Percentiles rank a stretch among this genome's conserved stretches.
Evolutionary conservation across 2,329 filamentous ascomycete species (phyloP).

Genomic region (Fusarium abutilonis): DNA sequence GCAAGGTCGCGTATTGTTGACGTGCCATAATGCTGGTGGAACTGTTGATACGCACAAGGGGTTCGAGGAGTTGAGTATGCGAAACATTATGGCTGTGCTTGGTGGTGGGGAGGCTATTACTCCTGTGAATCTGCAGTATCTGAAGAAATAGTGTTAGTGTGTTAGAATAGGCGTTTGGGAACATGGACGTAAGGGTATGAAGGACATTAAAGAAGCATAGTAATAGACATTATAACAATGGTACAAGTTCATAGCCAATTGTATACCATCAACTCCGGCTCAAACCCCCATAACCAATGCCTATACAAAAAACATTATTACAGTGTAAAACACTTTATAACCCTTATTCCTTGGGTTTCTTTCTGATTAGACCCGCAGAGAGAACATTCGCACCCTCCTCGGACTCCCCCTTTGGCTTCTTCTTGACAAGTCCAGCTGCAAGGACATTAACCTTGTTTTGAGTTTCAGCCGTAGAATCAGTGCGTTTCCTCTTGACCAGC

Average conservation of each 20-base stretch:
- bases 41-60: conserved; percentile 73
- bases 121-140: conserved; percentile 69
- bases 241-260: conserved; percentile 18
- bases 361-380: conserved; percentile 60
- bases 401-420: conserved; percentile 60
- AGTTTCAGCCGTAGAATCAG: conserved; percentile 41
- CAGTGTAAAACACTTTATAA: conserved; percentile 13
- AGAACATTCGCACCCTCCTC: conserved; percentile 58
- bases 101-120: conserved; percentile 62
- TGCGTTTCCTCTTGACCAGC: conserved; percentile 60
- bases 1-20: conserved; percentile 63
- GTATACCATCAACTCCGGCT: conserved; percentile 33
- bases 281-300: conserved; percentile 19
- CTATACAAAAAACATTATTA: conserved; percentile 1
- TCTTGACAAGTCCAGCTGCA: conserved; percentile 59
- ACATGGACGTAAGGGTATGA: not conserved
- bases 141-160: conserved; percentile 45
- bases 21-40: conserved; percentile 74
- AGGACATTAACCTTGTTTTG: conserved; percentile 58
- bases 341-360: conserved; percentile 62
- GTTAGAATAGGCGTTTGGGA: conserved; percentile 13
- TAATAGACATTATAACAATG: conserved; percentile 2
- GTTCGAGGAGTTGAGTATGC: conserved; percentile 73
- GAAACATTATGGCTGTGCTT: conserved; percentile 71
- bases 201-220: conserved; percentile 2